These are phyloP conservation scores for Xylariaceae sp. DNA, from an alignment of 2,329 filamentous ascomycete genomes.

Conservation along the genomic window DNA sequence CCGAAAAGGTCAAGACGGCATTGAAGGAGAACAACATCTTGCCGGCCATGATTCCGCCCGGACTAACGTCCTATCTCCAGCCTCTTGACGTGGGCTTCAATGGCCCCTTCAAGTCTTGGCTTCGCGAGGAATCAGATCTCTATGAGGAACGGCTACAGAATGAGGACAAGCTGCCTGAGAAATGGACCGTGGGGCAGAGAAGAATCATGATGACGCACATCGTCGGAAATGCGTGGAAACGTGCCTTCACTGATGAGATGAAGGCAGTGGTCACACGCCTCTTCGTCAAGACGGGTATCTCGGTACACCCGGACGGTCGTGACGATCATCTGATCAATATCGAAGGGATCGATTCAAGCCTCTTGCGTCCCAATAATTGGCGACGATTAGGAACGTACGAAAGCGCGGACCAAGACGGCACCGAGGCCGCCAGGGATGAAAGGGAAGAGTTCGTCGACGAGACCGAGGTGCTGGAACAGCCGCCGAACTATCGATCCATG, in stretches of 20 bases:
- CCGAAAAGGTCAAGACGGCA: background rate
- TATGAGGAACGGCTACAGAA: background rate
- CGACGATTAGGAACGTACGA: background rate
- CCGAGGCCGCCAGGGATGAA: background rate
- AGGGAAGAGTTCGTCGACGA: background rate
- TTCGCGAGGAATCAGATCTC: background rate
- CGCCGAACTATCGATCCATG: background rate
- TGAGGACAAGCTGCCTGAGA: background rate
- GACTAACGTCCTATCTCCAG: background rate
- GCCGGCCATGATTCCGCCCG: background rate
- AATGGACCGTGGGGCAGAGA: background rate
- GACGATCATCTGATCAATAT: background rate
- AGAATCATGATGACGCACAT: background rate
- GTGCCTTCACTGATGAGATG: background rate
- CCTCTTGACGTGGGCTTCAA: background rate
- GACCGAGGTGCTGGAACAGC: background rate
- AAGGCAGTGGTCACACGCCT: background rate
- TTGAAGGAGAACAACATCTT: background rate
- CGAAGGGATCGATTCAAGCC: background rate
- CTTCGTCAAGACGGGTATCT: background rate
- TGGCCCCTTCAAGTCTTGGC: background rate
- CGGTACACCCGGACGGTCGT: background rate
- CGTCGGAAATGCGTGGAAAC: background rate
- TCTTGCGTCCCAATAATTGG: background rate
- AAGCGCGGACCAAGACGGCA: background rate